phyloP scores from a whole-genome alignment of 306 rosid genomes.

The Citrullus colocynthis region DNA sequence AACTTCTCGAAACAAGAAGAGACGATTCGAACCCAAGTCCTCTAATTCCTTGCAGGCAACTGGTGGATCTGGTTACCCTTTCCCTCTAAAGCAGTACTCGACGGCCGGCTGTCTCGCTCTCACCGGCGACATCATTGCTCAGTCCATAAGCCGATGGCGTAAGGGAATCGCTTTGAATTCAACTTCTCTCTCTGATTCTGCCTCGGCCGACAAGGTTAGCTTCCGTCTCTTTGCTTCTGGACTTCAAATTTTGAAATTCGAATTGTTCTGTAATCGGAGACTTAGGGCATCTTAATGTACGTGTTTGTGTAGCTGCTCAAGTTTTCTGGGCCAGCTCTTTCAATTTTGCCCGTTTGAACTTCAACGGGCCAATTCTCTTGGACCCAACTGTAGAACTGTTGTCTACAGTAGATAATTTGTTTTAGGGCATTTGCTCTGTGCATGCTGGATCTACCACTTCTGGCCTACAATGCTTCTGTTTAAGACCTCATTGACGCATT shows the following conservation, averaged over 20 bases:
- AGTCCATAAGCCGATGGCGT: conserved; percentile 28
- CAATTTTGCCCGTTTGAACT: background rate
- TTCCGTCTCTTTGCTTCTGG: conserved; percentile 8
- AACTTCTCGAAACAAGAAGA: conserved; percentile 19
- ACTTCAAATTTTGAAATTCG: background rate
- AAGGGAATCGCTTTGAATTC: conserved; percentile 5
- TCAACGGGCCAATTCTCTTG: background rate
- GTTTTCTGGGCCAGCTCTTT: background rate
- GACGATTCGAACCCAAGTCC: conserved; percentile 31
- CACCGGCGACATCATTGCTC: conserved; percentile 47
- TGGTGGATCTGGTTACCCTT: conserved; percentile 31
- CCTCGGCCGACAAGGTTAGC: background rate
- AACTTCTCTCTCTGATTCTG: background rate
- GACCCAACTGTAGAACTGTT: background rate
- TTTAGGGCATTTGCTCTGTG: background rate
- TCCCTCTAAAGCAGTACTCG: conserved; percentile 68
- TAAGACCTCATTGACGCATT: background rate
- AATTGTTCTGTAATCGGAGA: background rate
- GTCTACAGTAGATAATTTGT: too few species aligned
- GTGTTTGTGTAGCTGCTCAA: background rate
- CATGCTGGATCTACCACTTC: background rate
- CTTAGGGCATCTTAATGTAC: background rate
- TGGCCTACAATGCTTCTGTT: background rate
- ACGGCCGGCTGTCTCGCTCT: conserved; percentile 54
- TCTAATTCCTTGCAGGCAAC: conserved; percentile 31